Evolutionary conservation across 2,329 filamentous ascomycete genomes (phyloP), one percentile per base, ranked within the genome.

Genomic region (Fusarium dlaminii): DNA sequence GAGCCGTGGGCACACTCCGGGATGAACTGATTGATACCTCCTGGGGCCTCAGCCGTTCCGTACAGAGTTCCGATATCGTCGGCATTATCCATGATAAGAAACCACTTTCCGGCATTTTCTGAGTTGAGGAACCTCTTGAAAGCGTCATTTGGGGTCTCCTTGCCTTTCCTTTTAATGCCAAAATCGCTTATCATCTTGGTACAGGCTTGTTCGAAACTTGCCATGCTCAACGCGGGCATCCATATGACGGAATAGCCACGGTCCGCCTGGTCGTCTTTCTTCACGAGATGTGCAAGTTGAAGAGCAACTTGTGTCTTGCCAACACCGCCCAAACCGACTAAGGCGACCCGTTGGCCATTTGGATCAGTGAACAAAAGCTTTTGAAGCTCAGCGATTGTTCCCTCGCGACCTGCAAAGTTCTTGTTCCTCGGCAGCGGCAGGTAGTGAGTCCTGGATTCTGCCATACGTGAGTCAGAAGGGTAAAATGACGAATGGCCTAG

Each of bases 31-130:
- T 20, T 1, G 8, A 64, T 39, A 2, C 64, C 81, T 82, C 12
- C 49, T 4, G 17, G 29, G 29, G 14, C 12, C 27, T 37, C 9
- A 6, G 20, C 8, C 4, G 13, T 56, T n/a, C 46, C 40, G 2
- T 43, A 45, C 0, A 57, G 81, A 56, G 15, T 82, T 40, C 11
- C 79, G 69, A 63, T 61, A 32, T 86, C 81, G 40, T 87, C 85
- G 0, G 81, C 82, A 63, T 86, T 87, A 55, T 85, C 82, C 11
- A 86, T 69, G 5, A 86, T 74, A 2, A 86, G 70, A 42, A 86
- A 73, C 84, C 82, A 86, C 39, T 68, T 76, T 12, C 82, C 80
- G 1, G 75, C 62, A 8, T 55, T 63, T n/a, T 77, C 70, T 1
- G 76, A 80, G 45, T 68, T 77, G 1, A 84, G 73, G 27, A 81